These are phyloP conservation scores for Fusarium virguliforme DNA, from an alignment of 2,329 filamentous ascomycete genomes.

Conservation along the genomic window DNA sequence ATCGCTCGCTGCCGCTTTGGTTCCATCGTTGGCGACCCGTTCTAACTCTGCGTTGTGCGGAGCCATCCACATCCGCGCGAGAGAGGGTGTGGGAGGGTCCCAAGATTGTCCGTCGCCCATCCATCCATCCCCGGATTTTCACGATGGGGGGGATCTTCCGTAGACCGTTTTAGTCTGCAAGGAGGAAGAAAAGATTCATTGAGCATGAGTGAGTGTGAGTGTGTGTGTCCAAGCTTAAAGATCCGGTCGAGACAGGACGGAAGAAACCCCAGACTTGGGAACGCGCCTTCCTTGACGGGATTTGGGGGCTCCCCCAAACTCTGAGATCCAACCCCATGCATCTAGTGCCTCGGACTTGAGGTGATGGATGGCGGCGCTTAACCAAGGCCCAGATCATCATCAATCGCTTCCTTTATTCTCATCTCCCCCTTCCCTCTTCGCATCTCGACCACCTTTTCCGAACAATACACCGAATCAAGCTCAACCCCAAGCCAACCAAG, in stretches of 20 bases:
- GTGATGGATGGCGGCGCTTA: too few relatives aligned
- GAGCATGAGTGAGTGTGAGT: not conserved
- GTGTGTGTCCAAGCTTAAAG: constrained; percentile 22
- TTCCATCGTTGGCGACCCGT: constrained; percentile 39
- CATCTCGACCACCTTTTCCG: constrained; percentile 17
- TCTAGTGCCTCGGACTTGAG: too few relatives aligned
- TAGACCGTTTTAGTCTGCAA: constrained; percentile 10
- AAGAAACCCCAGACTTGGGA: constrained; percentile 34
- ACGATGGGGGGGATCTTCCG: constrained; percentile 21
- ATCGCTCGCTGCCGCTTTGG: constrained; percentile 36
- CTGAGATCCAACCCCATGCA: constrained; percentile 23
- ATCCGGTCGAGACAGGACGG: constrained; percentile 4
- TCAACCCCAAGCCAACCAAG: not conserved
- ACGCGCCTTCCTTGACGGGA: constrained; percentile 40
- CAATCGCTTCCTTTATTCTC: constrained; percentile 4
- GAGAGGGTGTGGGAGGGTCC: constrained; percentile 31
- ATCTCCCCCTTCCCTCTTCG: constrained; percentile 9
- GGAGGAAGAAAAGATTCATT: constrained; percentile 30
- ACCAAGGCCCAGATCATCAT: constrained; percentile 1
- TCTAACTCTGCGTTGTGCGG: constrained; percentile 21
- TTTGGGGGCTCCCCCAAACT: constrained; percentile 38
- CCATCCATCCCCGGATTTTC: constrained; percentile 45
- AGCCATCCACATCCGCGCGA: constrained; percentile 28
- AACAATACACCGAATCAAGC: constrained; percentile 1
- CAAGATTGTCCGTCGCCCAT: constrained; percentile 32